phyloP scores from a whole-genome alignment of 2,329 filamentous ascomycete genomes.

The Onygenales sp. region DNA sequence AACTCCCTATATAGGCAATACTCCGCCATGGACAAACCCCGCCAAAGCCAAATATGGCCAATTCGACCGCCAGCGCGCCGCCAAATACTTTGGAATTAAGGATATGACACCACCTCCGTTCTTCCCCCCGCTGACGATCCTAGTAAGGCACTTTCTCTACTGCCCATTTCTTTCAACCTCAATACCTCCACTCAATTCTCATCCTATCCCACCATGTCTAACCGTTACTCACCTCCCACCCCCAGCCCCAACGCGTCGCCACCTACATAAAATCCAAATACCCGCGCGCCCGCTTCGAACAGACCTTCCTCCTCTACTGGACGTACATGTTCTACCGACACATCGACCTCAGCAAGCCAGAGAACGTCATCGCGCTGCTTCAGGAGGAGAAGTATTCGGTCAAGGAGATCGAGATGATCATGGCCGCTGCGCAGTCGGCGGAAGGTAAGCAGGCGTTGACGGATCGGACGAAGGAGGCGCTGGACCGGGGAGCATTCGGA shows the following conservation, averaged over 20 bases:
- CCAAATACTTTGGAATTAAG: constrained; percentile 40
- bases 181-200: background rate
- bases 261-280: constrained; percentile 56
- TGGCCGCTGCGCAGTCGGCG: constrained; percentile 42
- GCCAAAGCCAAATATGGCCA: constrained; percentile 54
- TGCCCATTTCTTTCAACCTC: constrained; percentile 29
- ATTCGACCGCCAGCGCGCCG: constrained; percentile 42
- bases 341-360: constrained; percentile 50
- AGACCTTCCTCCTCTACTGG: constrained; percentile 48
- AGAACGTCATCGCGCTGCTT: constrained; percentile 40
- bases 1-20: constrained; percentile 49
- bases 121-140: constrained; percentile 46
- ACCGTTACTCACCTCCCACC: constrained; percentile 15
- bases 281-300: constrained; percentile 41
- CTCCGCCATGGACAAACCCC: constrained; percentile 62
- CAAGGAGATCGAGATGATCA: constrained; percentile 46
- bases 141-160: constrained; percentile 34
- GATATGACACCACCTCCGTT: constrained; percentile 36
- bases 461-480: constrained; percentile 49
- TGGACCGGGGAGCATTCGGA: constrained; percentile 62
- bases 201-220: background rate
- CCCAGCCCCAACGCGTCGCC: constrained; percentile 55
- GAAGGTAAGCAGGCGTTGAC: constrained; percentile 47
- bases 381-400: constrained; percentile 34
- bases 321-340: constrained; percentile 53